phyloP scores from a whole-genome alignment of 441 rosid species.

The Raphanus hybrid region DNA sequence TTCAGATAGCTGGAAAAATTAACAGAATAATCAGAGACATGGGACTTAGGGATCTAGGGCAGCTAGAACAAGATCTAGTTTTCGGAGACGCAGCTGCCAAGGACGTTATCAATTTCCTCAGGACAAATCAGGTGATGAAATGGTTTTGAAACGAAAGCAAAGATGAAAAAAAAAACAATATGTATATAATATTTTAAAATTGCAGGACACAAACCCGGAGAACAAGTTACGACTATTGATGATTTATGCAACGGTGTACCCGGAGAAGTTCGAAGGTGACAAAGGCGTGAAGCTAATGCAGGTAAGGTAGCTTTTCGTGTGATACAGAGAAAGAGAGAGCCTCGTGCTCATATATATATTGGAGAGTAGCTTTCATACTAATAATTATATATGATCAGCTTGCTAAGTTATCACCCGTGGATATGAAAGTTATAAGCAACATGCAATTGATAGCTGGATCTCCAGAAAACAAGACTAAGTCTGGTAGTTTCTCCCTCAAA shows the following conservation, averaged over 20 bases:
- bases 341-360: not conserved
- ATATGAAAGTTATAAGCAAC: slow-evolving; percentile 67
- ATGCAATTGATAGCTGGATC: slow-evolving; percentile 73
- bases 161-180: not conserved
- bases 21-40: slow-evolving; percentile 59
- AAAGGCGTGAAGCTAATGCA: slow-evolving; percentile 85
- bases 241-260: slow-evolving; percentile 71
- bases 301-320: slow-evolving; percentile 73
- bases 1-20: slow-evolving; percentile 75
- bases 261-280: slow-evolving; percentile 79
- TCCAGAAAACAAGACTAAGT: slow-evolving; percentile 47
- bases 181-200: not conserved
- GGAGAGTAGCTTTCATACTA: not conserved
- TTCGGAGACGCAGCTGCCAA: slow-evolving; percentile 80
- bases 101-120: slow-evolving; percentile 65
- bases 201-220: slow-evolving; percentile 66
- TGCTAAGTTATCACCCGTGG: slow-evolving; percentile 63
- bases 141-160: not conserved
- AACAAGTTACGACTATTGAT: slow-evolving; percentile 75
- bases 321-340: not conserved
- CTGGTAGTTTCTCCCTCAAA: slow-evolving; percentile 64
- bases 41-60: slow-evolving; percentile 72
- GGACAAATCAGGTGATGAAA: slow-evolving; percentile 55
- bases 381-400: slow-evolving; percentile 47
- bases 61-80: slow-evolving; percentile 82